A percentile compares a stretch with the other conserved stretches of the same genome.
Evolutionary conservation across 805 yeast species (phyloP).

Genomic region (Yarrowia porcina): DNA sequence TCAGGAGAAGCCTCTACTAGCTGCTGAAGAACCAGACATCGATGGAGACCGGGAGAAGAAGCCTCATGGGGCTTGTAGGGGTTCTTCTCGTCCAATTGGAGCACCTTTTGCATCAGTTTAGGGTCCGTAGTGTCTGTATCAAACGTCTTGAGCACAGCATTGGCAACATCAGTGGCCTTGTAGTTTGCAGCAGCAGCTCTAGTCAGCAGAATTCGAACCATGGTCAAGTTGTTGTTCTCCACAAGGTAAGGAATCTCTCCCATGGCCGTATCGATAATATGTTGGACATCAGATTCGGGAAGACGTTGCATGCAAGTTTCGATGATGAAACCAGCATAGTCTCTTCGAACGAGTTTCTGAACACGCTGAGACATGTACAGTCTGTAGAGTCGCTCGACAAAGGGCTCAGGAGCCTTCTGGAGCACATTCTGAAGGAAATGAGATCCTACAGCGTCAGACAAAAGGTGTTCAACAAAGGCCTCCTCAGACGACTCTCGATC

Average conservation of each 20-base stretch:
- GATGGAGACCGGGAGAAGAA: conserved; percentile 48
- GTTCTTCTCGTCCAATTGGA: conserved; percentile 55
- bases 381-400: conserved; percentile 65
- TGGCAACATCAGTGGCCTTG: conserved; percentile 28
- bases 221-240: conserved; percentile 34
- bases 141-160: conserved; percentile 28
- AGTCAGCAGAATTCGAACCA: conserved; percentile 30
- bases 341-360: conserved; percentile 69
- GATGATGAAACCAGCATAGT: conserved; percentile 78
- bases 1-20: conserved; percentile 64
- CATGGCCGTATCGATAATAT: conserved; percentile 31
- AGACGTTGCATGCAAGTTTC: conserved; percentile 65
- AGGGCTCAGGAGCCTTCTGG: conserved; percentile 61
- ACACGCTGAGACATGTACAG: conserved; percentile 73
- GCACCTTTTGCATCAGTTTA: conserved; percentile 63
- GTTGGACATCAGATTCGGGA: conserved; percentile 58
- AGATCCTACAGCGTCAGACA: conserved; percentile 88
- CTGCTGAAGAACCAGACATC: conserved; percentile 70
- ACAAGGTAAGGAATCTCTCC: conserved; percentile 29
- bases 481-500: conserved; percentile 44
- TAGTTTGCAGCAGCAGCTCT: conserved; percentile 26
- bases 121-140: conserved; percentile 36
- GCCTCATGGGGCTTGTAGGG: conserved; percentile 26
- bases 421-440: conserved; percentile 80
- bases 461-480: conserved; percentile 75